Evolutionary conservation across 805 yeast species (phyloP).

Genomic region (Kuraishia molischiana): DNA sequence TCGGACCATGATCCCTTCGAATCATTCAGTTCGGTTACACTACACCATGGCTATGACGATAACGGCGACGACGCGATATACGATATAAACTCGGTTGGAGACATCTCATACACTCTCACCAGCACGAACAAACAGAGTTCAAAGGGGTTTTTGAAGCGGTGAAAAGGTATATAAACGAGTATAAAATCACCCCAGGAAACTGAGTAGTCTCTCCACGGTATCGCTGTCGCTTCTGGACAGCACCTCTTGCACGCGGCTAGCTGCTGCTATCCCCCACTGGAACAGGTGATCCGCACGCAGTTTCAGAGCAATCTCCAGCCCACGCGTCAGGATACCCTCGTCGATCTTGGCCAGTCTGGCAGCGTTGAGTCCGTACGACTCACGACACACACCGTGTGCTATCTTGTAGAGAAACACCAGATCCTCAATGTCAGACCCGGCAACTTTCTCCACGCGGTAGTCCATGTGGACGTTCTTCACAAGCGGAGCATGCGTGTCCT

Average conservation of each 20-base stretch:
- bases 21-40: conserved; percentile 76
- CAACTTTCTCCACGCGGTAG: conserved; percentile 17
- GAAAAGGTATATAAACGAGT: too few relatives aligned
- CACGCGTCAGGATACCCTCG: conserved; percentile 30
- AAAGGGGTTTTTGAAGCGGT: conserved; percentile 3
- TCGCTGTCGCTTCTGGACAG: too few relatives aligned
- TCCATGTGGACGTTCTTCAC: conserved; percentile 70
- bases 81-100: conserved; percentile 36
- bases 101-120: conserved; percentile 48
- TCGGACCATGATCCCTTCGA: conserved; percentile 61
- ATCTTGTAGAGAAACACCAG: conserved; percentile 45
- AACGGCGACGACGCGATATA: conserved; percentile 38
- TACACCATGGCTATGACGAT: conserved; percentile 58
- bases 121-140: conserved; percentile 5
- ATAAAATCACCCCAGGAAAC: too few relatives aligned
- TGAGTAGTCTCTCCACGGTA: too few relatives aligned
- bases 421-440: conserved; percentile 15
- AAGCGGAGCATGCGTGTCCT: conserved; percentile 22
- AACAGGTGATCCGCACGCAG: background rate
- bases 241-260: too few relatives aligned
- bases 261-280: background rate
- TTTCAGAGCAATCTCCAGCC: conserved; percentile 24
- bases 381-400: conserved; percentile 38
- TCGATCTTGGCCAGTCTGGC: conserved; percentile 68
- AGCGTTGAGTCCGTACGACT: conserved; percentile 79